phyloP scores from a whole-genome alignment of 768 basidiomycete genomes.

The Amanita fuliginea region DNA sequence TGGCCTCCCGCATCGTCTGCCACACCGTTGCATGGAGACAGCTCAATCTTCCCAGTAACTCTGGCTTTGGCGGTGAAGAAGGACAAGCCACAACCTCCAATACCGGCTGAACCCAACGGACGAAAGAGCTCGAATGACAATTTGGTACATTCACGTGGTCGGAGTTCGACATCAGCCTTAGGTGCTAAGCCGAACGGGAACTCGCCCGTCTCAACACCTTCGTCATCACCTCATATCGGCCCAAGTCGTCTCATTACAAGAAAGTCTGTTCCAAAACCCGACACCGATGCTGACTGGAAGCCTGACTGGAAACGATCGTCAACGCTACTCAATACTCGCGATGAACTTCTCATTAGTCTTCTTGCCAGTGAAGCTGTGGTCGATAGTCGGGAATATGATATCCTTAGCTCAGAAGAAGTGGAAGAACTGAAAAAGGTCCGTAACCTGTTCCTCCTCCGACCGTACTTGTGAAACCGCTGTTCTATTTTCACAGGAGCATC shows the following conservation, averaged over 20 bases:
- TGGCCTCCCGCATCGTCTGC: slow-evolving; percentile 7
- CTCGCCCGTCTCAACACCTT: slow-evolving; percentile 22
- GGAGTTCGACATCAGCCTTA: slow-evolving; percentile 3
- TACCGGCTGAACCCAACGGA: background rate
- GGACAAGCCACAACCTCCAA: slow-evolving; percentile 3
- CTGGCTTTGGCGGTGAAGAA: background rate
- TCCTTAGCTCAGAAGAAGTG: slow-evolving; percentile 48
- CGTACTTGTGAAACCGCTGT: slow-evolving; percentile 1
- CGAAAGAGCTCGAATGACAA: background rate
- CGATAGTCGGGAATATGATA: slow-evolving; percentile 76
- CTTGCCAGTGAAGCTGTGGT: slow-evolving; percentile 90
- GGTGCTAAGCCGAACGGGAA: slow-evolving; percentile 11
- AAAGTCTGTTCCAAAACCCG: slow-evolving; percentile 19
- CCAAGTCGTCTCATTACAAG: slow-evolving; percentile 21
- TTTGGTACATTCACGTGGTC: background rate
- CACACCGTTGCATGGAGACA: slow-evolving; percentile 1
- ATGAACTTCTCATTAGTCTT: slow-evolving; percentile 82
- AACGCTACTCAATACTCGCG: slow-evolving; percentile 44
- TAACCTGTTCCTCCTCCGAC: background rate
- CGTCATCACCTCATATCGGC: slow-evolving; percentile 27
- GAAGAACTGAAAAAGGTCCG: slow-evolving; percentile 41
- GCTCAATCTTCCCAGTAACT: background rate
- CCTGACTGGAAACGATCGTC: slow-evolving; percentile 33
- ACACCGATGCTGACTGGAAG: slow-evolving; percentile 25
- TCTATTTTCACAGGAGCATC: slow-evolving; percentile 50